Percentiles rank a stretch among this genome's conserved stretches.
These are phyloP conservation scores for Tetradesmus lagerheimii DNA, from an alignment of 139 green algal genomes.

Conservation along the genomic window DNA sequence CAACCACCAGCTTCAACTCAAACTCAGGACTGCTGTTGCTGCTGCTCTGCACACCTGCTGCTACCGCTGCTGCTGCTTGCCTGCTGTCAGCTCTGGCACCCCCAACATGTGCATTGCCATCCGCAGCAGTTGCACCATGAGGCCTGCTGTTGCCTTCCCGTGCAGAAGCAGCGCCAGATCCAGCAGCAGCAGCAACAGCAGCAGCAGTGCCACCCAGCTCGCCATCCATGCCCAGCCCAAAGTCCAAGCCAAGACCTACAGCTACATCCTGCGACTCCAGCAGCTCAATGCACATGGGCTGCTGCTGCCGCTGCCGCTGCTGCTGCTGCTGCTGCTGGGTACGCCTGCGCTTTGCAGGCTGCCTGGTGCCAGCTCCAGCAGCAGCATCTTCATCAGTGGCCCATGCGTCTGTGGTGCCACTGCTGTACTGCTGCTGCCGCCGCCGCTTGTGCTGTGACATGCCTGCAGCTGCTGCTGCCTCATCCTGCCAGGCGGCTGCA, in stretches of 20 bases:
- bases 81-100: neutral
- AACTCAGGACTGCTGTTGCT: neutral
- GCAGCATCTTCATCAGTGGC: neutral
- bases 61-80: conserved; percentile 13
- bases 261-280: conserved; percentile 12
- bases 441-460: neutral
- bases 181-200: neutral
- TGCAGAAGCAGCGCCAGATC: neutral
- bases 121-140: neutral
- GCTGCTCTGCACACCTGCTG: neutral
- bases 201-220: neutral
- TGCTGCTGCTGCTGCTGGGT: conserved; percentile 16
- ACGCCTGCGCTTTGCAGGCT: neutral
- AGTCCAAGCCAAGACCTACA: neutral
- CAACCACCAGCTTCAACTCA: conserved; percentile 44
- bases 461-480: conserved; percentile 2
- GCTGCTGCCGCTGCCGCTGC: conserved; percentile 1
- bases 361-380: neutral
- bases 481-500: neutral
- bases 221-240: neutral
- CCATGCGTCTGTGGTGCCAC: neutral
- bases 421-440: neutral
- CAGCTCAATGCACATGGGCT: conserved; percentile 18
- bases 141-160: neutral
- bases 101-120: neutral